phyloP scores from a whole-genome alignment of 768 basidiomycete species.

The Podaxis carcinomalis region DNA sequence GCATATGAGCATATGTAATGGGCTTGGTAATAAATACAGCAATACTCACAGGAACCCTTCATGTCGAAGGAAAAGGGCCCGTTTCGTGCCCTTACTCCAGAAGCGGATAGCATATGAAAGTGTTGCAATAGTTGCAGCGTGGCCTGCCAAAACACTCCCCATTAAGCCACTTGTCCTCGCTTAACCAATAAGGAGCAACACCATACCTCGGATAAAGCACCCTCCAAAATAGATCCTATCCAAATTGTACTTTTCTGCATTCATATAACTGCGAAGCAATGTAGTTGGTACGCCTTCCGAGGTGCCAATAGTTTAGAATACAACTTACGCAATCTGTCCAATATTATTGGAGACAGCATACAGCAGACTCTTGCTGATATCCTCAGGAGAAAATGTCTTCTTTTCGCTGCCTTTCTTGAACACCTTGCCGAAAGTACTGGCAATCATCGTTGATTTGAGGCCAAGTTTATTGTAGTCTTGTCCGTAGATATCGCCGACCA shows the following conservation, averaged over 20 bases:
- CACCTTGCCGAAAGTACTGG: constrained; percentile 97
- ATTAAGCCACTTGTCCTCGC: constrained; percentile 5
- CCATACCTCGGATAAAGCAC: constrained; percentile 92
- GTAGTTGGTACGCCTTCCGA: background rate
- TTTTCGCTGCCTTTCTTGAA: constrained; percentile 87
- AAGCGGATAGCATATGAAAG: constrained; percentile 98
- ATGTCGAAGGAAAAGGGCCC: constrained; percentile 93
- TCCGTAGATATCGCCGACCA: constrained; percentile 99
- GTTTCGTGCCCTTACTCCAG: constrained; percentile 98
- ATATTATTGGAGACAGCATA: constrained; percentile 99
- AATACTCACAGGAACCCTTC: constrained; percentile 91
- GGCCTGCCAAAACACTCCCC: constrained; percentile 50
- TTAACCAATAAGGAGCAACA: constrained; percentile 8
- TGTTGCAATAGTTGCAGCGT: constrained; percentile 95
- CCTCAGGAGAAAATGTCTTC: constrained; percentile 79
- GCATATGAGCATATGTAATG: constrained; percentile 7
- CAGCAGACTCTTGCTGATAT: constrained; percentile 90
- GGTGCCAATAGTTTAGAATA: constrained; percentile 1
- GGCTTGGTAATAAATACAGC: constrained; percentile 10
- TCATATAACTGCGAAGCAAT: constrained; percentile 76
- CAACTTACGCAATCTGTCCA: constrained; percentile 95
- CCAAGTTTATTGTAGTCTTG: constrained; percentile 94
- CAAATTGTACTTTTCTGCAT: constrained; percentile 96
- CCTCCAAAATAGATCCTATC: constrained; percentile 99
- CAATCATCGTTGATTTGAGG: constrained; percentile 96